phyloP scores from a whole-genome alignment of 257 asterid species.

The Gynochthodes officinalis region DNA sequence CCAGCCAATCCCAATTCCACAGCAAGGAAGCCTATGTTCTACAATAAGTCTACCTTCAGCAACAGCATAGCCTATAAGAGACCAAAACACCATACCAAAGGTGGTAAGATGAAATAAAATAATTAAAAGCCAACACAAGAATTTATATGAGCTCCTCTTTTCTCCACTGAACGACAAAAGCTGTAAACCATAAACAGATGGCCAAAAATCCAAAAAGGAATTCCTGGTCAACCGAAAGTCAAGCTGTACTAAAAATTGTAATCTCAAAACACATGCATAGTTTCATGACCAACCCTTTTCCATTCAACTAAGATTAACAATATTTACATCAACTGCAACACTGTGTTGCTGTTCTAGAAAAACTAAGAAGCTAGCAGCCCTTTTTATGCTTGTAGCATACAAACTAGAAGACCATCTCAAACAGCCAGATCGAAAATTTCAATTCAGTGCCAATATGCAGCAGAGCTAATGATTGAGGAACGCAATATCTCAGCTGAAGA shows the following conservation, averaged over 20 bases:
- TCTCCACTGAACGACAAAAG: background rate
- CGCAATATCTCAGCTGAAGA: background rate
- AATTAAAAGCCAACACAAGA: conserved; percentile 1
- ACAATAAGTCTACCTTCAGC: conserved; percentile 44
- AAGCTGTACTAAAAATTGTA: background rate
- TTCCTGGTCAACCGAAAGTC: no score
- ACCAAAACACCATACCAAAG: background rate
- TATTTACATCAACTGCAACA: background rate
- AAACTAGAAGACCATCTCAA: background rate
- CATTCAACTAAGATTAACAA: background rate
- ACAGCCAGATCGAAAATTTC: background rate
- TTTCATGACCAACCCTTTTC: background rate
- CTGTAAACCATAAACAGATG: background rate
- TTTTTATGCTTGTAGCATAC: background rate
- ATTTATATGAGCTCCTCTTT: background rate
- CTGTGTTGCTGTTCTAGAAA: background rate
- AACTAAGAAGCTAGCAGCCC: background rate
- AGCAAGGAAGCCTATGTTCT: conserved; percentile 81
- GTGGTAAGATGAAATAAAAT: background rate
- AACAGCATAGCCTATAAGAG: conserved; percentile 61
- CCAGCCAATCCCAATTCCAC: conserved; percentile 95
- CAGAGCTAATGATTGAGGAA: background rate
- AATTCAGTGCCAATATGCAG: background rate
- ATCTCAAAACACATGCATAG: background rate
- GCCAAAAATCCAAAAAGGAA: background rate